phyloP scores from a whole-genome alignment of 345 rosid species.

The Eucalyptus fibrosa region DNA sequence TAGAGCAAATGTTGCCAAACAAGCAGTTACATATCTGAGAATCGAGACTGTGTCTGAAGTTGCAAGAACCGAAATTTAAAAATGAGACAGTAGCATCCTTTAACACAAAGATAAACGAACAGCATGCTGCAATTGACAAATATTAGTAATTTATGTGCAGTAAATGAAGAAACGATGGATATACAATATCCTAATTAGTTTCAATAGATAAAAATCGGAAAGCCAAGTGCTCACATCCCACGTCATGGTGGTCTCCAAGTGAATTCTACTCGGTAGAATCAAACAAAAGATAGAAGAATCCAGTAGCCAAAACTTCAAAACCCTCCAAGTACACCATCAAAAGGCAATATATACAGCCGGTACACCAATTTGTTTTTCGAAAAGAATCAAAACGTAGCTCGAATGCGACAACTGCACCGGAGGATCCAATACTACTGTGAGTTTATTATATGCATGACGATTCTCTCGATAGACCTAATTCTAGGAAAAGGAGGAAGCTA shows the following conservation, averaged over 20 bases:
- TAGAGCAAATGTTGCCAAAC: neutral
- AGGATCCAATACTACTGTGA: neutral
- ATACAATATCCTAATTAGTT: neutral
- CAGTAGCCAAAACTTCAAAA: neutral
- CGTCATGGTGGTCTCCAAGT: neutral
- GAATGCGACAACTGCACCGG: neutral
- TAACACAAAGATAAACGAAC: neutral
- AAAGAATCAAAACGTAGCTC: neutral
- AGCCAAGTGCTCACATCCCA: neutral
- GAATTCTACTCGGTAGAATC: neutral
- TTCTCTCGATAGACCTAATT: neutral
- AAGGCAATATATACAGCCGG: neutral
- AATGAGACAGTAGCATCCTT: neutral
- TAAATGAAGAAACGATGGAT: neutral
- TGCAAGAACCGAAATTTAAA: neutral
- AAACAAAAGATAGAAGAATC: neutral
- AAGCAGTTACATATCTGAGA: neutral
- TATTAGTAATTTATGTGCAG: neutral
- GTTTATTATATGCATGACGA: neutral
- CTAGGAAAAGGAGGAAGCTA: neutral
- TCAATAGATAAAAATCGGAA: neutral
- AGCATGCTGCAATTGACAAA: neutral
- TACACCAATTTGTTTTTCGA: neutral
- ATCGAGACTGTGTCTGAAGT: neutral
- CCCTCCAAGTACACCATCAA: neutral